Evolutionary conservation across 805 yeast genomes (phyloP), one percentile per base, ranked within the genome.

Genomic region (Starmerella sp.): DNA sequence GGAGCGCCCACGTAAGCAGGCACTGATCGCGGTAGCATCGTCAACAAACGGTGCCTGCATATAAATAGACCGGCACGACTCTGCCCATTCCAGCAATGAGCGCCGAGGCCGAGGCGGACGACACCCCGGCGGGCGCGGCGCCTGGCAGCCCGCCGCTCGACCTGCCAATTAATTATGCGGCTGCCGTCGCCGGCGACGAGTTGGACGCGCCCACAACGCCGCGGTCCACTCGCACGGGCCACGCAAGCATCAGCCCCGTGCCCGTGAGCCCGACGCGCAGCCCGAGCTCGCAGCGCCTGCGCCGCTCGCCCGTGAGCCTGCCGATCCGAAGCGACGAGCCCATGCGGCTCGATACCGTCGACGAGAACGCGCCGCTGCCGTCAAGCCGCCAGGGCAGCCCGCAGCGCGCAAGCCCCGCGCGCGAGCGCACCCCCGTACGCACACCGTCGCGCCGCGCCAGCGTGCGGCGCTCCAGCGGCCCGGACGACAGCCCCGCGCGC

Each of bases 281-380:
- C 35, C 41, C 50, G 31, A 8, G 10, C 6, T 3, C 37, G 28
- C 30, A 7, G 35, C 15, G 7, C 13, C n/a, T n/a, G 43, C 6
- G 15, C 13, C 48, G 22, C 36, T 55, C 57, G 8, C 58, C 58
- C n/a, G 53, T 55, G 31, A 55, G n/a, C 36, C 50, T 55, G 31
- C 58, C 58, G 11, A 22, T 55, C 10, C 50, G 55, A 3, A 48
- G 51, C 51, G 36, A 15, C 11, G 51, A 29, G 28, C 43, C 41
- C 14, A 4, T 11, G 22, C 43, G 36, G 42, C 49, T 46, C 15
- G 49, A 46, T 13, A 46, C 38, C 9, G 49, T 46, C n/a, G 31
- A 46, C 31, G 49, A 46, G 31, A 6, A 46, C 15, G 30, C 37
- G n/a, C 29, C 50, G 10, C 37, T 28, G 38, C 37, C 51, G 3